Percentiles rank a stretch among this genome's conserved stretches.
Conservation (phyloP, 257 asterid species). For the Paraleonurus japonicus region DNA sequence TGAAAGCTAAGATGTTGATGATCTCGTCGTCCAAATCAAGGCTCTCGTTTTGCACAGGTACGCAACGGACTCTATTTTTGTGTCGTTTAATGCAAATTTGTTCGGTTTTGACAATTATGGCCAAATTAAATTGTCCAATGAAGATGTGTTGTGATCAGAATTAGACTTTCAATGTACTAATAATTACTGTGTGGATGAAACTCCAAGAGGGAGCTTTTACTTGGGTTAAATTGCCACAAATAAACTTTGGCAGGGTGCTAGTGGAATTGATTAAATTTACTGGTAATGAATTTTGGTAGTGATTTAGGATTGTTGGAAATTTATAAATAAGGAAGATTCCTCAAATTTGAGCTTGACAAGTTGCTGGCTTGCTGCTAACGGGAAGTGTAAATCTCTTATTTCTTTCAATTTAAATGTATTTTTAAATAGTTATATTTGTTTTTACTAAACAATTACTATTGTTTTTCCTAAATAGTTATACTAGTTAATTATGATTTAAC, state of each 20-base stretch:
- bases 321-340: background rate
- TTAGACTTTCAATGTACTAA: background rate
- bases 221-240: background rate
- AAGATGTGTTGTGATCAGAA: background rate
- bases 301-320: background rate
- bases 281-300: background rate
- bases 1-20: background rate
- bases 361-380: background rate
- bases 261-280: background rate
- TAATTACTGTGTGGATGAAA: background rate
- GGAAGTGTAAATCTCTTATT: too few species aligned
- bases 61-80: background rate
- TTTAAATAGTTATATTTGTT: too few species aligned
- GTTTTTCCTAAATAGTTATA: too few species aligned
- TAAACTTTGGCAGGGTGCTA: background rate
- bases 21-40: background rate
- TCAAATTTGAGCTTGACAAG: background rate
- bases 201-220: background rate
- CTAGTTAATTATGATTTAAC: too few species aligned
- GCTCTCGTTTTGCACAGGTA: slow-evolving; percentile 17
- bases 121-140: background rate
- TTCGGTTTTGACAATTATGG: background rate
- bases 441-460: too few species aligned
- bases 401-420: too few species aligned
- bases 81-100: background rate